Conservation (phyloP, 2,329 filamentous ascomycete species). For the Phyllosticta capitalensis region DNA sequence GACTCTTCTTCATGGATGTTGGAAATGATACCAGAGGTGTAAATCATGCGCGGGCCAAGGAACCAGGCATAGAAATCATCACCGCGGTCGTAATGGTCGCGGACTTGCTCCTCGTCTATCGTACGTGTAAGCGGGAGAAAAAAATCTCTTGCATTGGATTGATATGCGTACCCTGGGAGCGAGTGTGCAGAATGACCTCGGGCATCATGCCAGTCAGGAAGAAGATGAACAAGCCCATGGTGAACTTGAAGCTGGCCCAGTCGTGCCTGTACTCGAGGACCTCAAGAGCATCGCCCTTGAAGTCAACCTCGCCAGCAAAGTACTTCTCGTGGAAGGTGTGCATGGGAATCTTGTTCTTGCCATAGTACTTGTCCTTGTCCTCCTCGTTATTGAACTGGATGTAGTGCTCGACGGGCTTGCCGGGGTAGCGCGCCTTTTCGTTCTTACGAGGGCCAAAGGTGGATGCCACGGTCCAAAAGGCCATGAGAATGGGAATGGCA, state of each 20-base stretch:
- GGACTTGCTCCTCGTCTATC: slow-evolving; percentile 90
- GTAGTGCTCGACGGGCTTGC: slow-evolving; percentile 84
- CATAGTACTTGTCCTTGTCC: slow-evolving; percentile 58
- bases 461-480: slow-evolving; percentile 74
- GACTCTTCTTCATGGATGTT: slow-evolving; percentile 81
- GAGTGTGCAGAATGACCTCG: slow-evolving; percentile 85
- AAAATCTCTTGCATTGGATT: neutral
- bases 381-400: slow-evolving; percentile 63
- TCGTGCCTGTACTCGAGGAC: slow-evolving; percentile 90
- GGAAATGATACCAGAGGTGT: slow-evolving; percentile 89
- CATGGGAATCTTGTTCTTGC: slow-evolving; percentile 73
- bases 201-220: slow-evolving; percentile 82
- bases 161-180: slow-evolving; percentile 63
- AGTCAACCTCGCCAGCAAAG: slow-evolving; percentile 87
- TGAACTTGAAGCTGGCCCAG: slow-evolving; percentile 93
- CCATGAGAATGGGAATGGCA: slow-evolving; percentile 66
- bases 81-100: slow-evolving; percentile 93
- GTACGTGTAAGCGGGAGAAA: slow-evolving; percentile 1
- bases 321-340: slow-evolving; percentile 98
- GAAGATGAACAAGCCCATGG: slow-evolving; percentile 72
- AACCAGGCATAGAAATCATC: slow-evolving; percentile 99
- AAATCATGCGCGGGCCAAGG: slow-evolving; percentile 96
- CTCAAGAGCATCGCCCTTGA: slow-evolving; percentile 88
- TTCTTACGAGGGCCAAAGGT: slow-evolving; percentile 79
- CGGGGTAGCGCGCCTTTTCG: slow-evolving; percentile 81